Evolutionary conservation across 1,139 yeast genomes (phyloP).

Genomic region (Wickerhamiella infanticola): DNA sequence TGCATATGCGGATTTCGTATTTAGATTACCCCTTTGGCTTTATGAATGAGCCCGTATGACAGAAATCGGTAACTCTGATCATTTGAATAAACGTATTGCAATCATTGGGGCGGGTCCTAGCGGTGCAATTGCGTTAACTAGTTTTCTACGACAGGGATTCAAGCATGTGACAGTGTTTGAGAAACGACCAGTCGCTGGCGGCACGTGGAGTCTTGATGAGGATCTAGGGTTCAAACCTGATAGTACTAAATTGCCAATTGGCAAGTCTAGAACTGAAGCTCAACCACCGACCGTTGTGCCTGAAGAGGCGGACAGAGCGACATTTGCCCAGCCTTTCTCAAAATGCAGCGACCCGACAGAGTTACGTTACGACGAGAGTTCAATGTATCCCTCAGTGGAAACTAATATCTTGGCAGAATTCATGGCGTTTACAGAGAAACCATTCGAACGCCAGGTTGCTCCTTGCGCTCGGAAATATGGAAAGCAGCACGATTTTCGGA

Average conservation of each 20-base stretch:
- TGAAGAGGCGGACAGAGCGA: conserved; percentile 1
- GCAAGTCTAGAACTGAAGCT: not conserved
- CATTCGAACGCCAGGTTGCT: conserved; percentile 26
- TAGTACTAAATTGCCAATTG: conserved; percentile 1
- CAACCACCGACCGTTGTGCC: conserved; percentile 3
- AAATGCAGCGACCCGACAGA: not conserved
- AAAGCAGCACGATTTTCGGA: conserved; percentile 32
- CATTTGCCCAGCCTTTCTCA: not conserved
- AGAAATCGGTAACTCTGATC: not conserved
- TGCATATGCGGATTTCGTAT: too few species aligned
- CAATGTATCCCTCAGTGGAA: conserved; percentile 32
- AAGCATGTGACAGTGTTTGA: conserved; percentile 15
- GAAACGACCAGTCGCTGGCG: conserved; percentile 13
- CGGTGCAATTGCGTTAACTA: conserved; percentile 16
- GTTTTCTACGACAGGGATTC: conserved; percentile 15
- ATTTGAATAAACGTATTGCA: conserved; percentile 11
- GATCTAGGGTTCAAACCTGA: conserved; percentile 5
- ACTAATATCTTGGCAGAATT: conserved; percentile 40
- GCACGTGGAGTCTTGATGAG: conserved; percentile 16
- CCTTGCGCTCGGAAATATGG: conserved; percentile 9
- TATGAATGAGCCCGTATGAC: not conserved
- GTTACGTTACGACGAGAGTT: conserved; percentile 4
- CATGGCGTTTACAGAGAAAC: conserved; percentile 36
- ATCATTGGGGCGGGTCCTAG: conserved; percentile 18
- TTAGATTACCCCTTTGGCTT: too few species aligned